Conservation (phyloP, 1,139 yeast genomes). For the Maudiozyma humilis region DNA sequence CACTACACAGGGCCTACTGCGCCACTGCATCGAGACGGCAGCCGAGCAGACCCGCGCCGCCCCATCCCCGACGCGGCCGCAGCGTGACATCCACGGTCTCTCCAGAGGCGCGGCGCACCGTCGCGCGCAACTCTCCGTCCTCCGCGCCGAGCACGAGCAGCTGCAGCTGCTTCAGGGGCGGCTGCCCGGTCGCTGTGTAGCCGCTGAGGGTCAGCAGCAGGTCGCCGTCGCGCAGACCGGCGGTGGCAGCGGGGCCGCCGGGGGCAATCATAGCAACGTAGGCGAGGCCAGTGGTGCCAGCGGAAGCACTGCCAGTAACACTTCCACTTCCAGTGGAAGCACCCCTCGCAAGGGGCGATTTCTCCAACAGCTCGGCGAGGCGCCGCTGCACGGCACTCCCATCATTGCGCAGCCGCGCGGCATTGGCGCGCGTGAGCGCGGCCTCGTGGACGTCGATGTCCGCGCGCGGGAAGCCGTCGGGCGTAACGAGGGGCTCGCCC, state of each 20-base stretch:
- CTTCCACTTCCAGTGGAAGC: not conserved
- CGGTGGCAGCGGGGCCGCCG: not conserved
- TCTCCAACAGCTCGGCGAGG: not conserved
- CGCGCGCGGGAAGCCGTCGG: constrained; percentile 77
- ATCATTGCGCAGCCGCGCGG: constrained; percentile 66
- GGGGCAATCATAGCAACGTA: not conserved
- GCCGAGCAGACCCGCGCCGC: not conserved
- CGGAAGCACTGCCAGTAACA: not conserved
- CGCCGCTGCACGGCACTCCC: not conserved
- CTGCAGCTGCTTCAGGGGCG: not conserved
- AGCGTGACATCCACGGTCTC: not conserved
- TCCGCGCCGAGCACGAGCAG: not conserved
- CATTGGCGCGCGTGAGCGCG: constrained; percentile 52
- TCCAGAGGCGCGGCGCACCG: not conserved
- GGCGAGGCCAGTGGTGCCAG: not conserved
- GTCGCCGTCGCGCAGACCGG: not conserved
- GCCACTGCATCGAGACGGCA: not conserved
- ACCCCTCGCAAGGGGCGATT: not conserved
- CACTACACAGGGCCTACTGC: too few relatives aligned
- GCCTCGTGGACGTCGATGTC: constrained; percentile 74
- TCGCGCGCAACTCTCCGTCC: too few relatives aligned
- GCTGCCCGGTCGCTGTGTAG: too few relatives aligned
- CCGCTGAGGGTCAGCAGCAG: too few relatives aligned
- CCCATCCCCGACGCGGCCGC: not conserved
- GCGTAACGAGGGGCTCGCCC: too few relatives aligned